Evolutionary conservation across 768 basidiomycete species (phyloP), one percentile per base, ranked within the genome.

Genomic region (Candolleomyces eurysporus): DNA sequence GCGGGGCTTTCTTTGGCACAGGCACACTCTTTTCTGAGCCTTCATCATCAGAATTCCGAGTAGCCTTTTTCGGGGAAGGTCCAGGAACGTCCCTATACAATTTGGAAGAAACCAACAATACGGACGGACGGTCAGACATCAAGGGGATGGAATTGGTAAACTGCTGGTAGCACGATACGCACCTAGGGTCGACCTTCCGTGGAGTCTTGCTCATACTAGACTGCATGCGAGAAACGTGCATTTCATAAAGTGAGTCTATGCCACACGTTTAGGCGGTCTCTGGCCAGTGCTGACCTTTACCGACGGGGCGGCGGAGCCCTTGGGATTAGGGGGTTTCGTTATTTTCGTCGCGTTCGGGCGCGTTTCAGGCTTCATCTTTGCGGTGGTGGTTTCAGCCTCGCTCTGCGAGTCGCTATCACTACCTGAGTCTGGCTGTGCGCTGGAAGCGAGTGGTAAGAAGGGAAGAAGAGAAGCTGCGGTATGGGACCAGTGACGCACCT

Each of bases 31-130:
- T 60, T 14, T 48, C 39, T 5, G 59, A 60, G 36, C 39, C 40
- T 19, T 60, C 50, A n/a, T 43, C 40, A n/a, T 43, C 40, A 30
- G 59, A 60, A 46, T 60, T 51, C 4, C 49, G 58, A 17, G 48
- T 48, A n/a, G n/a, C n/a, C 30, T 50, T 50, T 36, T 30, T 60
- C 6, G 56, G 53, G 3, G 53, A 22, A 10, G 53, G 53, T 5
- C 53, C 53, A 32, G 58, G 58, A 21, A 36, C 48, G 19, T 57
- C 56, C 17, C 56, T 57, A 17, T 21, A 30, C 43, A 11, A 9
- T 31, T 19, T 1, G 50, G 7, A 4, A 4, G 14, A 17, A 21
- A 21, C 14, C 7, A 17, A 9, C 13, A 39, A 39, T 52, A 26
- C 50, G 22, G 26, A 26, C 50, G 22, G 26, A 36, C 36, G 36